A percentile compares a stretch with the other conserved stretches of the same genome.
Evolutionary conservation across 2,329 filamentous ascomycete species (phyloP).

Genomic region (Xylaria multiplex): DNA sequence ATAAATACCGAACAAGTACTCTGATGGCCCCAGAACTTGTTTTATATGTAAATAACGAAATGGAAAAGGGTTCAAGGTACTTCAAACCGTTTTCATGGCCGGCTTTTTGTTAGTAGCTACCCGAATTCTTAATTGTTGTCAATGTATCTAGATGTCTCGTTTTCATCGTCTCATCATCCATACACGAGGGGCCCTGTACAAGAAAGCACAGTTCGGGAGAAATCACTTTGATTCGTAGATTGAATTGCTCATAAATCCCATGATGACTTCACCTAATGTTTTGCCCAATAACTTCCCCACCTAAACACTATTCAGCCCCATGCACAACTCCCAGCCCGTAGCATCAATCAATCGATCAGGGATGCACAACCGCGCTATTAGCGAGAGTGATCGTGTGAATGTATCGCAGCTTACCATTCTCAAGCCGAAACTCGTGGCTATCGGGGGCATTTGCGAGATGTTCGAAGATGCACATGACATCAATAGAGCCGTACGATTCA

Average conservation of each 20-base stretch:
- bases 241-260: neutral
- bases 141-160: neutral
- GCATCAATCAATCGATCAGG: neutral
- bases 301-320: neutral
- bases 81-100: neutral
- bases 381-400: slow-evolving; percentile 48
- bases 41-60: slow-evolving; percentile 3
- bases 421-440: slow-evolving; percentile 47
- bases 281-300: neutral
- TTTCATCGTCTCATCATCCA: neutral
- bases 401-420: slow-evolving; percentile 46
- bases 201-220: neutral
- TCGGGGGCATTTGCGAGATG: slow-evolving; percentile 46
- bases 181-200: neutral
- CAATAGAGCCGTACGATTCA: slow-evolving; percentile 45
- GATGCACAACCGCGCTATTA: slow-evolving; percentile 31
- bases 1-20: slow-evolving; percentile 5
- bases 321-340: neutral
- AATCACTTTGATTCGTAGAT: neutral
- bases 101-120: neutral
- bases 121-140: too few relatives aligned
- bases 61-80: neutral
- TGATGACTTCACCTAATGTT: neutral
- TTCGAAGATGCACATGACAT: slow-evolving; percentile 48
- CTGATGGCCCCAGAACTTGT: neutral